Conservation (phyloP, 192 early-diverging fungal genomes). For the Backusella tarrabulga region DNA sequence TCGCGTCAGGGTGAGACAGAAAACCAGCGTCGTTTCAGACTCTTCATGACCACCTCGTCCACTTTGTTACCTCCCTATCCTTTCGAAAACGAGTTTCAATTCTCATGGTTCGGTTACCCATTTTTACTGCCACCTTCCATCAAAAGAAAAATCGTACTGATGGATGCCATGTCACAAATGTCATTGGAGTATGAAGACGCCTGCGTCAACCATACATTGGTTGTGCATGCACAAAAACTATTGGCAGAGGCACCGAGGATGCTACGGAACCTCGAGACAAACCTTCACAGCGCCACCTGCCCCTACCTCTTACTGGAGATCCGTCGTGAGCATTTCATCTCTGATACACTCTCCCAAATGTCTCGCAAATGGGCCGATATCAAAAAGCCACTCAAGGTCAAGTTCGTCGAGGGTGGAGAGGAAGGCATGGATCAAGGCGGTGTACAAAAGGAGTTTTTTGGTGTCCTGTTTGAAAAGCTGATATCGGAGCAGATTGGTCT, state of each 20-base stretch:
- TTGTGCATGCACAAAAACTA: slow-evolving; percentile 71
- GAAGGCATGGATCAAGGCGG: slow-evolving; percentile 96
- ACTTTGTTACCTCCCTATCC: background rate
- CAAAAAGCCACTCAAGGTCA: slow-evolving; percentile 82
- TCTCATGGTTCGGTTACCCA: slow-evolving; percentile 70
- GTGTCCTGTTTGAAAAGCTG: slow-evolving; percentile 70
- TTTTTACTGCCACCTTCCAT: slow-evolving; percentile 67
- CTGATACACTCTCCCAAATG: slow-evolving; percentile 78
- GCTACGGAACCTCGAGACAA: slow-evolving; percentile 52
- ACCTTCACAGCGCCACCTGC: slow-evolving; percentile 57
- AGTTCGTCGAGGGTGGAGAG: slow-evolving; percentile 87
- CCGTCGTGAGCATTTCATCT: slow-evolving; percentile 63
- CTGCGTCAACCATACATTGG: slow-evolving; percentile 76
- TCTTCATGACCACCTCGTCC: slow-evolving; percentile 14
- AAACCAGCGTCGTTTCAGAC: slow-evolving; percentile 12
- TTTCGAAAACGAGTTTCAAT: slow-evolving; percentile 42
- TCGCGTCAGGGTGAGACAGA: background rate
- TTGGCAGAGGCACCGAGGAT: slow-evolving; percentile 50
- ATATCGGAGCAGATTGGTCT: slow-evolving; percentile 74
- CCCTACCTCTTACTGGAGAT: slow-evolving; percentile 85
- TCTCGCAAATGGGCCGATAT: slow-evolving; percentile 58
- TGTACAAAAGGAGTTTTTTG: slow-evolving; percentile 95
- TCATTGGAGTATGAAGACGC: slow-evolving; percentile 78
- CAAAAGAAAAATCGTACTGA: slow-evolving; percentile 69
- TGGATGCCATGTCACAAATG: slow-evolving; percentile 80